Percentiles rank a stretch among this genome's conserved stretches.
These are phyloP conservation scores for Ceratobasidium sp. DNA, from an alignment of 1,284 basidiomycete species.

Conservation along the genomic window DNA sequence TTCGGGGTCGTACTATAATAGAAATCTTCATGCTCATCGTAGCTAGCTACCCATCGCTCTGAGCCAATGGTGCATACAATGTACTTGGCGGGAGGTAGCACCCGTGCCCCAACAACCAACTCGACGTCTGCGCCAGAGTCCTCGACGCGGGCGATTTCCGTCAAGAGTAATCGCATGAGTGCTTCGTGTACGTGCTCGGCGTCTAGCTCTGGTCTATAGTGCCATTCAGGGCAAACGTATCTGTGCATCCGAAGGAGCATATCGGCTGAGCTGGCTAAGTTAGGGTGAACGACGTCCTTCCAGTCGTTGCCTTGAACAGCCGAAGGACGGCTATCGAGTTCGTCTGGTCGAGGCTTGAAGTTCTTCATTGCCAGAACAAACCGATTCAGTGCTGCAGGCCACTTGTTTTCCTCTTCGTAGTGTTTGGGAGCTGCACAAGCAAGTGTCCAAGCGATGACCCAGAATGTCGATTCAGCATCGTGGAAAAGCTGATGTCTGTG, in stretches of 20 bases:
- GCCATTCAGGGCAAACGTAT: slow-evolving; percentile 9
- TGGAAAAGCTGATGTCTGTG: slow-evolving; percentile 21
- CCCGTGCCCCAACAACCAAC: not conserved
- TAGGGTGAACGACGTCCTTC: not conserved
- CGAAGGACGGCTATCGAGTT: not conserved
- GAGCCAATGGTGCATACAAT: no score
- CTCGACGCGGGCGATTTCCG: slow-evolving; percentile 9
- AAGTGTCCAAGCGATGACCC: slow-evolving; percentile 4
- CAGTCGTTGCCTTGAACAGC: not conserved
- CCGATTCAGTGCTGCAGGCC: not conserved
- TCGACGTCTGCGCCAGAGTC: not conserved
- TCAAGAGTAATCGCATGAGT: slow-evolving; percentile 10
- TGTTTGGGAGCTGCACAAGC: not conserved
- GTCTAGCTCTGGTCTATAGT: not conserved
- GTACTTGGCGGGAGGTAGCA: no score
- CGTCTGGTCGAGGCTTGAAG: not conserved
- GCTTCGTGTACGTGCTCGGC: slow-evolving; percentile 13
- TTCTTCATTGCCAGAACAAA: not conserved
- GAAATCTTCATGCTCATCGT: no score
- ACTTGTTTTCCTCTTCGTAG: not conserved
- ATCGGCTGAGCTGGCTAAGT: not conserved
- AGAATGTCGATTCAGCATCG: slow-evolving; percentile 15
- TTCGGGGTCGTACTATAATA: no score
- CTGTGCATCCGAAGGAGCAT: slow-evolving; percentile 10
- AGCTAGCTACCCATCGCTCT: no score